Evolutionary conservation across 2,329 filamentous ascomycete genomes (phyloP).

Genomic region (Colletotrichum sp.): DNA sequence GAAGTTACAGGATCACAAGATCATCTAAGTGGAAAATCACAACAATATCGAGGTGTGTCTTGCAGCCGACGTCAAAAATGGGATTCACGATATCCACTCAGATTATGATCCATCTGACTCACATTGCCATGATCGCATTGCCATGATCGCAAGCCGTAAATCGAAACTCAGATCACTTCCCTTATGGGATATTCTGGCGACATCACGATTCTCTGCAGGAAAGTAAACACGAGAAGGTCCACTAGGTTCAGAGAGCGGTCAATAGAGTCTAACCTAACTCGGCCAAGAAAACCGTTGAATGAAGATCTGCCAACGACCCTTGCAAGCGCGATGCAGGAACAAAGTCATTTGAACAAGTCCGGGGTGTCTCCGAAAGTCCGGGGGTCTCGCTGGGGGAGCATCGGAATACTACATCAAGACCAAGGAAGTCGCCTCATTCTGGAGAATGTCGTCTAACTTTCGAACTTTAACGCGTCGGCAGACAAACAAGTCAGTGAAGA

Average conservation of each 20-base stretch:
- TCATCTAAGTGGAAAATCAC: neutral
- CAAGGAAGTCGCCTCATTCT: neutral
- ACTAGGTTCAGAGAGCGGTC: neutral
- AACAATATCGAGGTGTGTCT: neutral
- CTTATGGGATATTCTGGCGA: neutral
- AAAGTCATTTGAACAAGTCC: neutral
- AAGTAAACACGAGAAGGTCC: neutral
- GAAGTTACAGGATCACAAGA: no score
- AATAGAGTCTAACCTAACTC: neutral
- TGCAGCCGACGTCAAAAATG: neutral
- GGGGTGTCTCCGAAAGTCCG: neutral
- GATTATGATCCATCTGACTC: neutral
- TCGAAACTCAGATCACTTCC: neutral
- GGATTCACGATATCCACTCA: neutral
- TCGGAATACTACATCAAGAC: neutral
- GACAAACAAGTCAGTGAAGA: neutral
- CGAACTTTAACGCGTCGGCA: neutral
- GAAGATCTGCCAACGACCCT: neutral
- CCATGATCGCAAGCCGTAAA: neutral
- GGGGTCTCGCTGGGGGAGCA: neutral
- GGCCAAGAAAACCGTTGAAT: neutral
- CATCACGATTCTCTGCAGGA: neutral
- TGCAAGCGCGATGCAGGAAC: neutral
- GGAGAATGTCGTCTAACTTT: neutral
- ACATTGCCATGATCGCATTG: neutral